Evolutionary conservation across 192 early-diverging fungal species (phyloP), one percentile per base, ranked within the genome.

Genomic region (Linnemannia hyalina): DNA sequence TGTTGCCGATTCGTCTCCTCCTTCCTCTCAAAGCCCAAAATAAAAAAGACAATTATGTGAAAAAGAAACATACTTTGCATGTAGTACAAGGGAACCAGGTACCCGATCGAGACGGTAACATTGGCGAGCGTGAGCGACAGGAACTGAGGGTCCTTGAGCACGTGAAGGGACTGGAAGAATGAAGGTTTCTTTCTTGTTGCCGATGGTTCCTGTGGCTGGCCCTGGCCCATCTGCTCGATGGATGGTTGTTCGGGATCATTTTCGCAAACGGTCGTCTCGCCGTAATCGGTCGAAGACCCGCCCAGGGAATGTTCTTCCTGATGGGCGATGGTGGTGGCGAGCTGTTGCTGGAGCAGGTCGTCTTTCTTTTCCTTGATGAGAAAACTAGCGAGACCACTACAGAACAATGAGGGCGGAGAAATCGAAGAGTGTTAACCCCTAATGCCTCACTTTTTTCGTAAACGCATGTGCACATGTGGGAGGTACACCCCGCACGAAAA

Each of bases 81-180:
- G 36, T 68, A 83, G 52, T 83, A 83, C 65, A 83, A 40, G 20
- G 82, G 82, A 41, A 83, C 78, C 60, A 83, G 35, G 54, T 83
- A 83, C 26, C 82, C 82, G 52, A 83, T 55, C 11, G 82, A 78
- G 20, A 77, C 82, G 6, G 82, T 46, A 15, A 83, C 20, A 68
- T 83, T 77, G 23, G 82, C 82, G 52, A 83, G n/a, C 41, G 82
- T 79, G 26, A 83, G 54, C 18, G 82, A 74, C 47, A 83, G 22
- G 73, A 83, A 83, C 23, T 70, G 82, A 49, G 77, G 77, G 77
- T 83, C 72, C 65, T 70, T 83, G 73, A 83, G 78, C n/a, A 83
- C 38, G 32, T 79, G 76, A 72, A 83, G 72, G 11, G 82, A 73
- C 42, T 83, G 76, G 23, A 78, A 75, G 29, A 83, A 83, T 6